Base-by-base conservation (phyloP, 371 early-diverging fungal species). In the Caulochytrium protostelioides region DNA sequence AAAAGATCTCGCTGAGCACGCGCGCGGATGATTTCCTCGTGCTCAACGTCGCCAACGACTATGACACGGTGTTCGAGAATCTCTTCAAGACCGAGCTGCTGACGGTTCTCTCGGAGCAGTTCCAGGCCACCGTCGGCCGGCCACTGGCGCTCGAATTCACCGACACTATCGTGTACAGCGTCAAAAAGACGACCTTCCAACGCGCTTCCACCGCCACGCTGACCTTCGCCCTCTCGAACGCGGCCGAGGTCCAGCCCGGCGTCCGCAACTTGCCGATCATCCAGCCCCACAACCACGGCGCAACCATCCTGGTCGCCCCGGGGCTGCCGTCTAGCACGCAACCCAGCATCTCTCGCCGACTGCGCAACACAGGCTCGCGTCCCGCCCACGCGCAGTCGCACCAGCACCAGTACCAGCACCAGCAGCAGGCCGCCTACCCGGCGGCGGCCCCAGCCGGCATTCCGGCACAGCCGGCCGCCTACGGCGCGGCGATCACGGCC, bases 41-140 rank as follows among this genome's bases (percentile, higher is more conserved):
- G 10, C 31, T 83, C 13, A 74, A 73, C 41, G 46, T 76, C 10
- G 56, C 69, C 21, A 42, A 36, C 18, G 62, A 71, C 21, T 76
- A 68, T 13, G 76, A 74, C 34, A 66, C 68, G 30, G 73, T 75
- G 13, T 34, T 68, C 25, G 62, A 64, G 42, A 59, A 59, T 37
- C 38, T 59, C 14, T 77, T 81, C 53, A 89, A 89, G 58, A 89
- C 85, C 3, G 91, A 86, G 54, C 50, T 87, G 20, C 52, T 82
- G 13, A 61, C 76, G 0, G 57, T 63, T 7, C 39, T 63, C 37
- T 54, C 55, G 28, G 62, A 61, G 34, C 53, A 57, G 34, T 59
- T 55, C 41, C 25, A 43, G 16, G 15, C 14, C 0, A 36, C 38
- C 0, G 33, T 36, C 3, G 49, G 50, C 6, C 40, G 46, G 7